Percentiles rank a stretch among this genome's conserved stretches.
Conservation (phyloP, 345 rosid species). For the Stellera chamaejasme region DNA sequence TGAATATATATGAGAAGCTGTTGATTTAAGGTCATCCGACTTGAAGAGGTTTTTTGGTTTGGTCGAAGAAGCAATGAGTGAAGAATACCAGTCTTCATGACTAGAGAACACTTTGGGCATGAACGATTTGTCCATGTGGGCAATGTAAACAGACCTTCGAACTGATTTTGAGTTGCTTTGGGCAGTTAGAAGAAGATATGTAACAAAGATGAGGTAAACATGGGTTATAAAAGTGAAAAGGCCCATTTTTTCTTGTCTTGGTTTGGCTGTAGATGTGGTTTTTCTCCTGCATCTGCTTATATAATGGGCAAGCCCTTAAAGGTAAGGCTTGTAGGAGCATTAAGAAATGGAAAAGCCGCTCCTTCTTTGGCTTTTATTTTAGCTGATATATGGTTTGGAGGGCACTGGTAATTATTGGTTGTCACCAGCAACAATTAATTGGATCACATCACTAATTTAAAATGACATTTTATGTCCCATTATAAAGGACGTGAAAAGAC, state of each 20-base stretch:
- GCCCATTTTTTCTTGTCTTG: neutral
- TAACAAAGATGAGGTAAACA: neutral
- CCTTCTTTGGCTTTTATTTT: too few relatives aligned
- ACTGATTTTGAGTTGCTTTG: neutral
- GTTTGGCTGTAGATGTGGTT: neutral
- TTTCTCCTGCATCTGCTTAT: neutral
- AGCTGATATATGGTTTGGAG: too few relatives aligned
- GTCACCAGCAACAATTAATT: too few relatives aligned
- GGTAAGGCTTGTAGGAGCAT: too few relatives aligned
- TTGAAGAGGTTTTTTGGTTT: neutral
- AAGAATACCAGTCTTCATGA: slow-evolving; percentile 21
- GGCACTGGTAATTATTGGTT: too few relatives aligned
- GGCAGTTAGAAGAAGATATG: neutral
- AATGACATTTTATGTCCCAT: too few relatives aligned
- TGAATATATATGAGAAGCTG: slow-evolving; percentile 13
- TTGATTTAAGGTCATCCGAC: too few relatives aligned
- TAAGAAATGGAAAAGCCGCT: too few relatives aligned
- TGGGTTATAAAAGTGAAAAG: neutral
- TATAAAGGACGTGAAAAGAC: too few relatives aligned
- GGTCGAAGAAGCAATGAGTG: slow-evolving; percentile 10
- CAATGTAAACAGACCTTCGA: slow-evolving; percentile 14
- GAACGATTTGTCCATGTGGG: slow-evolving; percentile 22
- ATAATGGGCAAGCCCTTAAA: neutral
- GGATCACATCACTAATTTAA: too few relatives aligned
- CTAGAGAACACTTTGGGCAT: slow-evolving; percentile 23